phyloP scores from a whole-genome alignment of 2,329 filamentous ascomycete species.

The Fulvia fulva region DNA sequence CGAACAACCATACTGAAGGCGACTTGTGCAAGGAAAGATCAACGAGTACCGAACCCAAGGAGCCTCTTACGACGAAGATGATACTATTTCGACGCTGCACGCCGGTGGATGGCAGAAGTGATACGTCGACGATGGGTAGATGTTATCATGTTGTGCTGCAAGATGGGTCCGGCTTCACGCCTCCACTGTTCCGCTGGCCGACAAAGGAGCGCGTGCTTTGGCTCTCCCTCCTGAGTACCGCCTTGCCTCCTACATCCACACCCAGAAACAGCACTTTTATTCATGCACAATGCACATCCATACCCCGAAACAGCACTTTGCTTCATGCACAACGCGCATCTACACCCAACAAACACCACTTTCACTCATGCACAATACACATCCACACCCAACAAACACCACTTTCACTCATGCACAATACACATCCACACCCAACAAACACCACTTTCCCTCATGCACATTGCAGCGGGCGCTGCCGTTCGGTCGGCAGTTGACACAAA shows the following conservation, averaged over 20 bases:
- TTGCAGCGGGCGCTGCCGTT: not conserved
- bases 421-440: not conserved
- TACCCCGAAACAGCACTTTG: no score
- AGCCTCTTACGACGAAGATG: not conserved
- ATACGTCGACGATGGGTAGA: not conserved
- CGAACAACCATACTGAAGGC: slow-evolving; percentile 3
- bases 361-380: no score
- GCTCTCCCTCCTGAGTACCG: not conserved
- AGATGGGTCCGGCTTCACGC: not conserved
- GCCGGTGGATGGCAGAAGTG: not conserved
- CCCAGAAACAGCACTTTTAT: no score
- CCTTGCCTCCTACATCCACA: not conserved
- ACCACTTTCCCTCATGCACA: not conserved
- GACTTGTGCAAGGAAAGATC: not conserved
- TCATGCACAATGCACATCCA: no score
- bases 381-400: not conserved
- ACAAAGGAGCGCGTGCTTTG: not conserved
- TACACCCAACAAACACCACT: no score
- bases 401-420: not conserved
- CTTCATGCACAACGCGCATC: no score
- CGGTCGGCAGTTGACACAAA: slow-evolving; percentile 2
- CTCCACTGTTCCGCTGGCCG: not conserved
- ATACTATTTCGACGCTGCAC: not conserved
- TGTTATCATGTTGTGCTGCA: not conserved
- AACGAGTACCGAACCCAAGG: not conserved